Conservation (phyloP, 2,329 filamentous ascomycete genomes). For the Fusarium sambucinum region DNA sequence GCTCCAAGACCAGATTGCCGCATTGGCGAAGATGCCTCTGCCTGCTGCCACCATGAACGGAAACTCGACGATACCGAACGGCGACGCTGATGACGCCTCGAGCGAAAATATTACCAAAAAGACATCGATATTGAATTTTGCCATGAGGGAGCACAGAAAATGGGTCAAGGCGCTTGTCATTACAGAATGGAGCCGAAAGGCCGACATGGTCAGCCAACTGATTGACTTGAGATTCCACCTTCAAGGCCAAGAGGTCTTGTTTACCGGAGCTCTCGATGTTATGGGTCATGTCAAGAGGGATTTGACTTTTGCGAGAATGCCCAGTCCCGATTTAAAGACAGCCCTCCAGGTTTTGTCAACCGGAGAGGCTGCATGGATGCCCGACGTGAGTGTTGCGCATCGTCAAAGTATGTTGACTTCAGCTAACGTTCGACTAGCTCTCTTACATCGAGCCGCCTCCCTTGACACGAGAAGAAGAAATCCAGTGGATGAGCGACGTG, state of each 20-base stretch:
- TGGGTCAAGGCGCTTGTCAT: constrained; percentile 95
- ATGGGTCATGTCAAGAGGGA: constrained; percentile 80
- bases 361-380: constrained; percentile 81
- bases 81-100: constrained; percentile 66
- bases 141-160: constrained; percentile 82
- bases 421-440: constrained; percentile 65
- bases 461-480: constrained; percentile 76
- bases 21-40: constrained; percentile 76
- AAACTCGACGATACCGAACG: constrained; percentile 53
- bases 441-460: constrained; percentile 81
- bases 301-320: constrained; percentile 78
- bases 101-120: constrained; percentile 82
- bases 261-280: constrained; percentile 69
- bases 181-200: constrained; percentile 87
- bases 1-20: constrained; percentile 75
- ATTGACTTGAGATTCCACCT: constrained; percentile 88
- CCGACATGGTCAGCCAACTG: constrained; percentile 82
- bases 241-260: constrained; percentile 70
- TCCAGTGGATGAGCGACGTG: constrained; percentile 81
- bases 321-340: constrained; percentile 90
- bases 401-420: not conserved
- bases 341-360: constrained; percentile 87
- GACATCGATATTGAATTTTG: constrained; percentile 77
- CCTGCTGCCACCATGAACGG: constrained; percentile 65
- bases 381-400: constrained; percentile 69